Evolutionary conservation across 768 basidiomycete genomes (phyloP), one percentile per base, ranked within the genome.

Genomic region (Fomitopsis serialis): DNA sequence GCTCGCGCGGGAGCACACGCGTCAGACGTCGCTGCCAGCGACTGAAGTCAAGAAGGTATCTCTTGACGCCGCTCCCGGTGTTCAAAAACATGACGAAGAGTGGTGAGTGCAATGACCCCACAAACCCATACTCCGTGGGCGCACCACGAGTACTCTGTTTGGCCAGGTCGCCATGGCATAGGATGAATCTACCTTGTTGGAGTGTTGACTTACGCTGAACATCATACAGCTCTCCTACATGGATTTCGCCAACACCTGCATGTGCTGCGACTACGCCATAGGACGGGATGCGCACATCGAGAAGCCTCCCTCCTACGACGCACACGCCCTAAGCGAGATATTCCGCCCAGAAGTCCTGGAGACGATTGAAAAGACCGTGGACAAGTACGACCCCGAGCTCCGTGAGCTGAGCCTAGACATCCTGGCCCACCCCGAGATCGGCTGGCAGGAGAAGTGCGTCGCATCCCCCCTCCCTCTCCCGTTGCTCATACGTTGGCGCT

Each of bases 401-500:
- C 79, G 87, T 23, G 65, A 77, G 22, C 69, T 92, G 37, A 90
- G 88, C 62, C 64, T 89, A 56, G 71, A 80, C 25, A 88, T 92
- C 15, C 27, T 53, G 62, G 61, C 51, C 23, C 58, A 53, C 50
- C 58, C 52, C 36, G 45, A 67, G 53, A 44, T 56, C 27, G 50
- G 43, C 36, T 61, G 52, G 42, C 49, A 61, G 37, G 57, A 61
- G 43, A 59, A 44, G 46, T 45, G 35, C 44, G 55, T 29, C 2
- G 45, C 25, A 9, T 13, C 23, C 27, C 15, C 22, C 24, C n/a
- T 34, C 21, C 48, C 4, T 19, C 9, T 22, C 36, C 11, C 7
- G 15, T 35, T 13, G 17, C 29, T 29, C 53, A 32, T n/a, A 46
- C 35, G 24, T 40, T 9, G 7, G 34, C 24, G 25, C 42, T 52